These are phyloP conservation scores for Cyberlindnera petersonii DNA, from an alignment of 805 yeast genomes.

Conservation along the genomic window DNA sequence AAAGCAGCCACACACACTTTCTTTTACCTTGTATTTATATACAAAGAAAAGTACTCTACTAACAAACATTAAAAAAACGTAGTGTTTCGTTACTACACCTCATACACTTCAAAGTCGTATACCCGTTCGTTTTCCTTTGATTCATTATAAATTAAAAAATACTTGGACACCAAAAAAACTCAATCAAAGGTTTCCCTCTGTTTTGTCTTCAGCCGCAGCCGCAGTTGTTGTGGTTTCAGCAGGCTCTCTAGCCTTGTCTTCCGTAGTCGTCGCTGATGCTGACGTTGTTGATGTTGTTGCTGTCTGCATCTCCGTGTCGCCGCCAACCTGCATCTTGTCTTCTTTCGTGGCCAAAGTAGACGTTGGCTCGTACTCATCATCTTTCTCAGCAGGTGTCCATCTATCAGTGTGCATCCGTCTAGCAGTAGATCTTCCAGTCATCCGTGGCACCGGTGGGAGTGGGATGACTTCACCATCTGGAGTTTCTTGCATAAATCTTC, in stretches of 20 bases:
- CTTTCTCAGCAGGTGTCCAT: slow-evolving; percentile 21
- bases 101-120: too few relatives aligned
- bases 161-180: neutral
- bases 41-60: too few relatives aligned
- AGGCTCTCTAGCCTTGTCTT: too few relatives aligned
- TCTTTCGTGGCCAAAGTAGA: slow-evolving; percentile 1
- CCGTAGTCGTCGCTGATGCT: too few relatives aligned
- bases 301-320: neutral
- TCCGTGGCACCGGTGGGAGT: too few relatives aligned
- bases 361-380: too few relatives aligned
- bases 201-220: neutral
- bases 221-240: neutral
- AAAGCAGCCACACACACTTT: too few relatives aligned
- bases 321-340: neutral
- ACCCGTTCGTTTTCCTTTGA: too few relatives aligned
- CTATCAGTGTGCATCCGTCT: slow-evolving; percentile 27
- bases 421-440: slow-evolving; percentile 30
- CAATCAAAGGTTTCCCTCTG: slow-evolving; percentile 2
- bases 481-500: slow-evolving; percentile 20
- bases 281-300: neutral
- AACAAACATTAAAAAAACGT: too few relatives aligned
- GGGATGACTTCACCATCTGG: too few relatives aligned
- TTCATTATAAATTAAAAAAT: neutral
- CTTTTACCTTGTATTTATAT: too few relatives aligned
- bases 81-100: too few relatives aligned